These are phyloP conservation scores for Aspergillus hiratsukae DNA, from an alignment of 2,329 filamentous ascomycete species.

Conservation along the genomic window DNA sequence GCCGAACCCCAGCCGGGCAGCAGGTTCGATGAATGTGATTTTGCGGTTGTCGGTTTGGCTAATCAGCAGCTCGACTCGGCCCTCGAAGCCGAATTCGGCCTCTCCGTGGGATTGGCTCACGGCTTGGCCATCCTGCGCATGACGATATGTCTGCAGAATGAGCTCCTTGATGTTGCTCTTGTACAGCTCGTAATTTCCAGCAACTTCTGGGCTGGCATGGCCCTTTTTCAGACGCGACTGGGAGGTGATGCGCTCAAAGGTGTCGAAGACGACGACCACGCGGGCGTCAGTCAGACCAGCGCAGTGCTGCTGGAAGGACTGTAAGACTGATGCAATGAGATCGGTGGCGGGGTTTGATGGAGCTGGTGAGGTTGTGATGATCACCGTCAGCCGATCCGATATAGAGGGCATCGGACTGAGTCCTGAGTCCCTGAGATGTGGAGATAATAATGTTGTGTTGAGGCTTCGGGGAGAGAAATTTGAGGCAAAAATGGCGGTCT, in stretches of 20 bases:
- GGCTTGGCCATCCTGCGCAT: background rate
- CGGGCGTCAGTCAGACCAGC: background rate
- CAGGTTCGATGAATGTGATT: constrained; percentile 5
- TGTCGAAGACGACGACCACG: constrained; percentile 9
- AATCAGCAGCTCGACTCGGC: constrained; percentile 1
- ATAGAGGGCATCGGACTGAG: background rate
- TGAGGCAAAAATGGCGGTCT: background rate
- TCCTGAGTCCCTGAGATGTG: background rate
- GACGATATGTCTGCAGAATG: background rate
- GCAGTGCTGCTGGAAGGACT: constrained; percentile 4
- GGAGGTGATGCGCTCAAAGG: constrained; percentile 1
- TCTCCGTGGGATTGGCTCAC: background rate
- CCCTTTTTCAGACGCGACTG: constrained; percentile 4
- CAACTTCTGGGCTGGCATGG: constrained; percentile 1
- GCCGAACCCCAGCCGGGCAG: constrained; percentile 5
- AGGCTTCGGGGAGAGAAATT: background rate
- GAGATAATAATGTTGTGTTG: background rate
- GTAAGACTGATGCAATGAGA: constrained; percentile 3
- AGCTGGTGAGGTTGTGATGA: constrained; percentile 7
- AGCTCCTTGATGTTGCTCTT: background rate
- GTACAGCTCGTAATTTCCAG: background rate
- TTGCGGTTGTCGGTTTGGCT: background rate
- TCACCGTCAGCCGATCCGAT: constrained; percentile 5
- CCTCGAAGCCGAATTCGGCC: constrained; percentile 6
- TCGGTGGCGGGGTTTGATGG: constrained; percentile 5